Evolutionary conservation across 2,329 filamentous ascomycete species (phyloP).

Genomic region (Gnomoniopsis smithogilvyi): DNA sequence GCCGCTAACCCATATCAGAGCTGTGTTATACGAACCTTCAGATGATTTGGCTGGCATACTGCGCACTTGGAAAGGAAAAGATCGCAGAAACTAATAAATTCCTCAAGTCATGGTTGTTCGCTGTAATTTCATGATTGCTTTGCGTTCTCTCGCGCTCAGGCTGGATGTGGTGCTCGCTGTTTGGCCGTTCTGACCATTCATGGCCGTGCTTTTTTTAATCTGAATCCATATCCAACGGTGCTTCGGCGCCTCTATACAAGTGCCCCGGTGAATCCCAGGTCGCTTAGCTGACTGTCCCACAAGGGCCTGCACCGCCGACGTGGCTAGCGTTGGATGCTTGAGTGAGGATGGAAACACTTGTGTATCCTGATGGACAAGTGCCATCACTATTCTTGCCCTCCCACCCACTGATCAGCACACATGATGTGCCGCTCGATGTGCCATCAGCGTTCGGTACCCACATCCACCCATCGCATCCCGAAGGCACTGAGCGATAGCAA

Average conservation of each 20-base stretch:
- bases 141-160: too few species aligned
- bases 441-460: slow-evolving; percentile 3
- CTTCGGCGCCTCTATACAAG: neutral
- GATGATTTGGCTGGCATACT: too few species aligned
- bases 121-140: too few species aligned
- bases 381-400: slow-evolving; percentile 1
- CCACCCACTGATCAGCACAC: slow-evolving; percentile 13
- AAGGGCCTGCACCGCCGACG: slow-evolving; percentile 13
- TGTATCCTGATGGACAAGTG: slow-evolving; percentile 10
- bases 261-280: neutral
- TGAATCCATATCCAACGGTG: too few species aligned
- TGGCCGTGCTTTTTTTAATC: too few species aligned
- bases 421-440: slow-evolving; percentile 8
- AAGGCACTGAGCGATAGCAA: slow-evolving; percentile 4
- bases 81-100: too few species aligned
- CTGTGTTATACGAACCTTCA: too few species aligned
- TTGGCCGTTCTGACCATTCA: too few species aligned
- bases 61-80: too few species aligned
- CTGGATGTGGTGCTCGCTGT: too few species aligned
- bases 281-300: neutral
- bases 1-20: too few species aligned
- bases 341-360: neutral
- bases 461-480: slow-evolving; percentile 14
- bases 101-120: too few species aligned
- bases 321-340: neutral